Conservation (phyloP, 805 yeast species). For the Kuraishia hungarica region DNA sequence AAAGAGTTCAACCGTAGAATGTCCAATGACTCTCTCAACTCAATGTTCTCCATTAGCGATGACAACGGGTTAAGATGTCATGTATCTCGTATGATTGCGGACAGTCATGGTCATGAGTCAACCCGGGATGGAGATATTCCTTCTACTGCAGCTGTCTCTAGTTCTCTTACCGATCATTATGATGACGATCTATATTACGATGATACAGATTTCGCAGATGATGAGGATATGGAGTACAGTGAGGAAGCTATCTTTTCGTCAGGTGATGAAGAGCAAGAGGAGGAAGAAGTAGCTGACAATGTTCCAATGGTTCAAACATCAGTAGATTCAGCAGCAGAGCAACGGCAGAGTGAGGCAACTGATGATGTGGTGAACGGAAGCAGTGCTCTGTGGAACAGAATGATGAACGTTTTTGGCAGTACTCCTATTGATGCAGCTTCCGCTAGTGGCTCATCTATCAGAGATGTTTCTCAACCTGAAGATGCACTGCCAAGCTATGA, state of each 20-base stretch:
- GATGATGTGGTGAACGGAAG: not conserved
- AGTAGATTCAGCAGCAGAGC: slow-evolving; percentile 5
- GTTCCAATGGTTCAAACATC: slow-evolving; percentile 5
- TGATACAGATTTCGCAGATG: slow-evolving; percentile 3
- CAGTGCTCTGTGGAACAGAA: slow-evolving; percentile 18
- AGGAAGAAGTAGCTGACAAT: slow-evolving; percentile 11
- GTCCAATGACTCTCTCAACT: slow-evolving; percentile 18
- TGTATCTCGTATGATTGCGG: slow-evolving; percentile 8
- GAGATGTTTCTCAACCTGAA: slow-evolving; percentile 19
- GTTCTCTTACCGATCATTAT: not conserved
- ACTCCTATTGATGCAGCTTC: slow-evolving; percentile 6
- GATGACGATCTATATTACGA: slow-evolving; percentile 1
- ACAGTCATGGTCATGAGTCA: not conserved
- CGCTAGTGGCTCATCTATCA: not conserved
- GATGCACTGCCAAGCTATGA: slow-evolving; percentile 65
- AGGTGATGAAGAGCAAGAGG: slow-evolving; percentile 1
- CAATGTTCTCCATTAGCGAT: slow-evolving; percentile 12
- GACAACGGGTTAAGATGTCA: slow-evolving; percentile 15
- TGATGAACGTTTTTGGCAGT: slow-evolving; percentile 18
- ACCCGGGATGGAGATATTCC: not conserved
- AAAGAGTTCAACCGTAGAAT: slow-evolving; percentile 10
- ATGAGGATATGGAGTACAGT: slow-evolving; percentile 11
- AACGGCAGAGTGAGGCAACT: not conserved
- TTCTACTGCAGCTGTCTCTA: not conserved
- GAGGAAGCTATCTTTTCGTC: not conserved